Evolutionary conservation across 495 filamentous ascomycete genomes (phyloP).

Genomic region (Tetracladium marchalianum): DNA sequence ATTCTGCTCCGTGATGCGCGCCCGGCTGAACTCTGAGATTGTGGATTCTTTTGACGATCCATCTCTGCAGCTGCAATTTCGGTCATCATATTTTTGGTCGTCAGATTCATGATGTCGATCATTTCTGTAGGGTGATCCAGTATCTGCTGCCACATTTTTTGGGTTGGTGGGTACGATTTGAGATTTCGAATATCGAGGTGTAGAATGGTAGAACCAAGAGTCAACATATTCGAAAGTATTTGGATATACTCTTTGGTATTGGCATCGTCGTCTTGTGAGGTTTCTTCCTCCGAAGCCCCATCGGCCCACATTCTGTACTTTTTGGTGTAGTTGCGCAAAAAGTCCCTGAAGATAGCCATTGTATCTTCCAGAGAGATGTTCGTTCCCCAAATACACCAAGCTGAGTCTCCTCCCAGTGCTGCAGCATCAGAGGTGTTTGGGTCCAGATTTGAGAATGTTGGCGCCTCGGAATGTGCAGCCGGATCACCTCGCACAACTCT

Average conservation of each 20-base stretch:
- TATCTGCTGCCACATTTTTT: constrained; percentile 91
- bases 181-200: constrained; percentile 86
- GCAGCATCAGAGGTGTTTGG: constrained; percentile 88
- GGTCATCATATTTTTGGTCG: constrained; percentile 85
- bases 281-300: constrained; percentile 69
- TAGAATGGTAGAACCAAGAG: constrained; percentile 69
- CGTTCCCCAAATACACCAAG: constrained; percentile 91
- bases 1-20: constrained; percentile 24
- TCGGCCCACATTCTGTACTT: constrained; percentile 90
- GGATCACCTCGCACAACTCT: constrained; percentile 50
- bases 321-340: constrained; percentile 76
- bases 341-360: constrained; percentile 78
- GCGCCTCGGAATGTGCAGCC: constrained; percentile 58
- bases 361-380: constrained; percentile 91
- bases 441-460: constrained; percentile 78
- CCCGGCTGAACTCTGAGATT: constrained; percentile 36
- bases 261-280: constrained; percentile 48
- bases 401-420: constrained; percentile 67
- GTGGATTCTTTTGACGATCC: constrained; percentile 49
- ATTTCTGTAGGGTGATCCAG: constrained; percentile 92
- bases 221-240: constrained; percentile 82
- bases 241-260: constrained; percentile 70
- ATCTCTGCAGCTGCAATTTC: constrained; percentile 77
- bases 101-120: constrained; percentile 91
- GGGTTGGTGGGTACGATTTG: constrained; percentile 82